Evolutionary conservation across 768 basidiomycete genomes (phyloP), one percentile per base, ranked within the genome.

Genomic region (Tylopilus vinaceipallidus): DNA sequence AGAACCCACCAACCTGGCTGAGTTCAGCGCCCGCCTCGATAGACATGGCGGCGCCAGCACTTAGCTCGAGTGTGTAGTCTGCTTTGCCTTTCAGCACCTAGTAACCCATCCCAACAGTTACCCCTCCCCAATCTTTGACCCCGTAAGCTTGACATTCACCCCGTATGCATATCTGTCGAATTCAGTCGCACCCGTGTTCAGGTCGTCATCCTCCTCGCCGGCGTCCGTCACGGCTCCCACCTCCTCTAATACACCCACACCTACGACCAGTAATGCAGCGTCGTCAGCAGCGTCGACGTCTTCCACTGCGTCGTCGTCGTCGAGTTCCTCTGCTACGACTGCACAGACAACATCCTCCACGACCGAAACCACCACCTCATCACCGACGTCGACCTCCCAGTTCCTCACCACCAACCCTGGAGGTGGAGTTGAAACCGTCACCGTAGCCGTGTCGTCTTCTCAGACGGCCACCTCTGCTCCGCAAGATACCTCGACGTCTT

Each of bases 131-230:
- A 1, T 9, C 37, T 14, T 1, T 32, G 11, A 0, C 50, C n/a
- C 0, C 17, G 63, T 66, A 34, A 46, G 63, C 54, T 1, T 19
- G 11, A 6, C 19, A 4, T 6, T 8, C n/a, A n/a, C n/a, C n/a
- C n/a, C n/a, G n/a, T n/a, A n/a, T 4, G 1, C 6, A 45, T 23
- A 17, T 56, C 0, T 9, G 3, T 36, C 17, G 27, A 24, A 44
- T 42, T 41, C 36, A 42, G 0, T n/a, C 32, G 1, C 22, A 13
- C 5, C 24, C 6, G 19, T 17, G 32, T 11, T 20, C 4, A 62
- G 56, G 23, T 1, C 53, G 3, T 8, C 56, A 3, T 9, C 42
- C 13, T 30, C 23, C 17, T 1, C 47, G 2, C 13, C 53, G 0
- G 0, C 45, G 16, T n/a, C n/a, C n/a, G n/a, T n/a, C n/a, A n/a